phyloP scores from a whole-genome alignment of 768 basidiomycete genomes.

The Exidia glandulosa region DNA sequence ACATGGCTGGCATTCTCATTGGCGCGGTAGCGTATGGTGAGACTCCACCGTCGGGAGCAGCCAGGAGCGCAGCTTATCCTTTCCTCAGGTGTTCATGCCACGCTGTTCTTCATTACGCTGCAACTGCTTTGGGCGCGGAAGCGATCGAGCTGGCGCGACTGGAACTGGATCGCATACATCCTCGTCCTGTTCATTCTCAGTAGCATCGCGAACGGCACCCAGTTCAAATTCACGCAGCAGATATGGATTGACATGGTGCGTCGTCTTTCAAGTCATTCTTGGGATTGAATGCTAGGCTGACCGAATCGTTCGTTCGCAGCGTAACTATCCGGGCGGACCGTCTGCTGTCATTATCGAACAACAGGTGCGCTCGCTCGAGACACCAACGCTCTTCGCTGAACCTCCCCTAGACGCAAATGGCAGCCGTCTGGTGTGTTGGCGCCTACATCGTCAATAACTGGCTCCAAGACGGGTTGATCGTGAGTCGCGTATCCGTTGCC shows the following conservation, averaged over 20 bases:
- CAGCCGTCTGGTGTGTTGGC: neutral
- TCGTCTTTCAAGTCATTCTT: no score
- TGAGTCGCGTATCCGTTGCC: neutral
- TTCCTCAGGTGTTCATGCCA: neutral
- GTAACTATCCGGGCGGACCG: neutral
- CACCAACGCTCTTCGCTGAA: no score
- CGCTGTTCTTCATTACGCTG: neutral
- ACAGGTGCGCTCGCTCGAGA: no score
- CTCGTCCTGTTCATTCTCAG: constrained; percentile 13
- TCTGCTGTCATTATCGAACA: no score
- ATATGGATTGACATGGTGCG: constrained; percentile 17
- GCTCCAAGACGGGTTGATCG: neutral
- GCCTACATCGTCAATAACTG: neutral
- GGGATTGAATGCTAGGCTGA: no score
- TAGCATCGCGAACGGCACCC: constrained; percentile 15
- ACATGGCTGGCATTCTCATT: no score
- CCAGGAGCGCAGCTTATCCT: no score
- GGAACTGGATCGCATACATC: neutral
- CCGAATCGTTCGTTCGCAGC: no score
- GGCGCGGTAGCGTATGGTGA: no score
- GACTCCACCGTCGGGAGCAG: no score
- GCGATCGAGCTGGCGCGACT: neutral
- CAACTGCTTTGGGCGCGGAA: neutral
- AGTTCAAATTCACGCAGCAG: constrained; percentile 16
- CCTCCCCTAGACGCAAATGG: neutral